These are phyloP conservation scores for Trichoderma reesei DNA, from an alignment of 495 filamentous ascomycete species.

Conservation along the genomic window DNA sequence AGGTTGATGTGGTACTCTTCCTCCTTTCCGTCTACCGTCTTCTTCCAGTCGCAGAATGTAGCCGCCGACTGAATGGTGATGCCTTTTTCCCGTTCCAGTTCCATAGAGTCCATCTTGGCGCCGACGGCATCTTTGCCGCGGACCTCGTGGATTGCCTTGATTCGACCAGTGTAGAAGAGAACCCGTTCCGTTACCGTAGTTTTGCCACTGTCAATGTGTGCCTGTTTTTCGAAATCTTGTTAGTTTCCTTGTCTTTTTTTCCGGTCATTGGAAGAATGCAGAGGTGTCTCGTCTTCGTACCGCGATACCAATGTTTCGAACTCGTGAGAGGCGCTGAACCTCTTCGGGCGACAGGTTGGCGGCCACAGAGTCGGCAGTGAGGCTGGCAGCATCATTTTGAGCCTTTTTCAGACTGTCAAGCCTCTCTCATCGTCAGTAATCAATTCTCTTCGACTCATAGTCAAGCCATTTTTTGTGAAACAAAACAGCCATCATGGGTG, in stretches of 20 bases:
- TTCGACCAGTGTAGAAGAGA: constrained; percentile 95
- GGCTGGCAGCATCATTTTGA: constrained; percentile 33
- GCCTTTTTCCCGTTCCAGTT: constrained; percentile 93
- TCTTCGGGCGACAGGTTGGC: constrained; percentile 66
- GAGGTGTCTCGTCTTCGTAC: no score
- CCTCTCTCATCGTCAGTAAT: neutral
- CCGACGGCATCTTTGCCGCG: constrained; percentile 90
- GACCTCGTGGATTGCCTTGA: constrained; percentile 96
- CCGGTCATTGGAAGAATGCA: no score
- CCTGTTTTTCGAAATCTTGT: constrained; percentile 38
- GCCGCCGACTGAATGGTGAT: constrained; percentile 98
- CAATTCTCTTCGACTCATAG: neutral
- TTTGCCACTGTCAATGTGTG: constrained; percentile 98
- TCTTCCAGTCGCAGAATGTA: constrained; percentile 96
- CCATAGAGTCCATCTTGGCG: constrained; percentile 99
- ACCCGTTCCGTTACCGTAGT: constrained; percentile 96
- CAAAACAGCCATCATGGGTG: neutral
- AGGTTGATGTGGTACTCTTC: constrained; percentile 95
- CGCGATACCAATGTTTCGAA: constrained; percentile 97
- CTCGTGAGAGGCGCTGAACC: constrained; percentile 59
- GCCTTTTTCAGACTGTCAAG: constrained; percentile 32
- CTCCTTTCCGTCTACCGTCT: constrained; percentile 63
- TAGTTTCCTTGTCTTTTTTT: constrained; percentile 10
- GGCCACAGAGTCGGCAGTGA: constrained; percentile 35
- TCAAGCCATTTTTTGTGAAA: no score